Conservation (phyloP, 2,329 filamentous ascomycete genomes). For the Diaporthe aspalathi region DNA sequence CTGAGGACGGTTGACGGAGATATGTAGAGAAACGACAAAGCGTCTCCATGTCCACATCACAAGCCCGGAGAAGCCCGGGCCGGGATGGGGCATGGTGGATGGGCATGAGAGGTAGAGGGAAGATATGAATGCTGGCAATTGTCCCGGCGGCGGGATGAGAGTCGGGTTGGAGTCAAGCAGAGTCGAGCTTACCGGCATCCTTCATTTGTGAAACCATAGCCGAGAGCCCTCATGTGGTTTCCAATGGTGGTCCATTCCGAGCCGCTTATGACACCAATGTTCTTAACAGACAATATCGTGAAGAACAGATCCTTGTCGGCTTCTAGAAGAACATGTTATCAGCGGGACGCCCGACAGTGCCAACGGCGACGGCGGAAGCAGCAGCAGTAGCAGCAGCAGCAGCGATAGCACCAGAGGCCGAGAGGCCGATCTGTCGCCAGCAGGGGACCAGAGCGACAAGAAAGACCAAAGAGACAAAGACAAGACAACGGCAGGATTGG, state of each 20-base stretch:
- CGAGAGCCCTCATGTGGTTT: constrained; percentile 68
- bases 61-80: not conserved
- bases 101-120: not conserved
- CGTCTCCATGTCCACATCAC: not conserved
- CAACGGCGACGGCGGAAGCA: constrained; percentile 54
- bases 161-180: not conserved
- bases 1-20: not conserved
- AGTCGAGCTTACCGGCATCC: constrained; percentile 67
- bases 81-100: not conserved
- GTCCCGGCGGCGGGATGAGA: not conserved
- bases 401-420: not conserved
- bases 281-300: constrained; percentile 71
- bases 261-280: constrained; percentile 72
- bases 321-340: constrained; percentile 42
- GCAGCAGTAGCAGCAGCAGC: constrained; percentile 23
- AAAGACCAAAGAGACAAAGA: constrained; percentile 14
- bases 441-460: not conserved
- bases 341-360: constrained; percentile 50
- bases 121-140: constrained; percentile 18
- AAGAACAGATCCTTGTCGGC: constrained; percentile 74
- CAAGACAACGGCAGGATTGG: constrained; percentile 30
- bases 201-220: constrained; percentile 74
- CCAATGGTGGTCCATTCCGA: constrained; percentile 72
- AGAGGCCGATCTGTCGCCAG: not conserved
- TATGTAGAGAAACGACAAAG: not conserved